Evolutionary conservation across 2,329 filamentous ascomycete genomes (phyloP), one percentile per base, ranked within the genome.

Genomic region (Colletotrichum phormii): DNA sequence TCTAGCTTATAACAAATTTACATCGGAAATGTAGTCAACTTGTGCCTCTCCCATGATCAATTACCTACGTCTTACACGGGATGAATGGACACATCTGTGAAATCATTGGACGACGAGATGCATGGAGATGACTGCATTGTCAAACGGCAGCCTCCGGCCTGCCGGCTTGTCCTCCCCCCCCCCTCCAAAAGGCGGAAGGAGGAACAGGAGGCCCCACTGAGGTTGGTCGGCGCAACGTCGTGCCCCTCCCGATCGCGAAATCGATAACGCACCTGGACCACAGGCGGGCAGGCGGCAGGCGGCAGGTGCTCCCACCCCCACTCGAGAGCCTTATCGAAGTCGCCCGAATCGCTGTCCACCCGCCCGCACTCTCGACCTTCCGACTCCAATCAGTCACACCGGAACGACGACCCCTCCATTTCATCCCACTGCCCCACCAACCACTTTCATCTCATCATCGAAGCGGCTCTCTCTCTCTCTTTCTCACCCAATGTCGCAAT

Each of bases 311-410:
- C 12, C 12, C 35, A 11, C 42, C 22, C 42, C n/a, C 33, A 4
- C 26, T 29, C 15, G 24, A 46, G 65, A 65, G 55, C 46, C 61
- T 72, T 71, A 72, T 72, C 70, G 70, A 72, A 70, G 46, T 33
- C 37, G 60, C 26, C 66, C 60, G 66, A 72, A 70, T 54, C 51
- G 51, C 26, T 29, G 26, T 29, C 26, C 26, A 4, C 26, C 26
- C 26, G 26, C 29, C n/a, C 29, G 24, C 46, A 18, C 18, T 29
- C n/a, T 29, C n/a, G 29, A 42, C 22, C 22, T 55, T 26, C 12
- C 53, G 12, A 18, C 53, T 42, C 53, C 22, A 26, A 24, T 26
- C 22, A 55, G 42, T 49, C 42, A 49, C 18, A 49, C 42, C 42
- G 42, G 42, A 49, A 49, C 42, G 31, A 5, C 13, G 46, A 64